phyloP scores from a whole-genome alignment of 2,329 filamentous ascomycete species.

The Sordariomycetes sp. region DNA sequence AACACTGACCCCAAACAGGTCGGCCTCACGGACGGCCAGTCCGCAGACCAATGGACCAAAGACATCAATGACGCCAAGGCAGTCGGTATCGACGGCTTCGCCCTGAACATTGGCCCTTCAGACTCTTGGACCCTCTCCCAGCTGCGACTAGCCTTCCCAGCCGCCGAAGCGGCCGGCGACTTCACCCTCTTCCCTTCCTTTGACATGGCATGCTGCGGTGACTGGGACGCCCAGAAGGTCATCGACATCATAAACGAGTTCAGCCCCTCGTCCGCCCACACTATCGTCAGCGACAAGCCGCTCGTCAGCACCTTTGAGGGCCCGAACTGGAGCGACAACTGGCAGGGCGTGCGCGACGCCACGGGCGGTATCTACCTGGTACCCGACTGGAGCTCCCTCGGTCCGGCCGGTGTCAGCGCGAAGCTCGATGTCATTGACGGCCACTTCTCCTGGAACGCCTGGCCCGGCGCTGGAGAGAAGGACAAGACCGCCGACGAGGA shows the following conservation, averaged over 20 bases:
- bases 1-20: slow-evolving; percentile 7
- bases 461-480: slow-evolving; percentile 21
- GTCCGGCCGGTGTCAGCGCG: slow-evolving; percentile 9
- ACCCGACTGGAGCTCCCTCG: slow-evolving; percentile 31
- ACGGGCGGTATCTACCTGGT: slow-evolving; percentile 28
- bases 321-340: slow-evolving; percentile 27
- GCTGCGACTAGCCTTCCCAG: slow-evolving; percentile 17
- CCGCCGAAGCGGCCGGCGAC: slow-evolving; percentile 9
- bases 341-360: slow-evolving; percentile 27
- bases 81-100: slow-evolving; percentile 30
- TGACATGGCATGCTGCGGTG: slow-evolving; percentile 21
- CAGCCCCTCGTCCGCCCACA: slow-evolving; percentile 15
- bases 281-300: slow-evolving; percentile 17
- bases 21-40: slow-evolving; percentile 20
- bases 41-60: slow-evolving; percentile 17
- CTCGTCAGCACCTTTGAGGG: slow-evolving; percentile 46
- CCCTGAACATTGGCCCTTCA: slow-evolving; percentile 26
- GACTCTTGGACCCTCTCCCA: slow-evolving; percentile 21
- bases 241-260: slow-evolving; percentile 15
- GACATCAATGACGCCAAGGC: slow-evolving; percentile 23
- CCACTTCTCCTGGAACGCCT: slow-evolving; percentile 27
- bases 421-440: slow-evolving; percentile 13
- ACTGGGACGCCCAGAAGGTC: slow-evolving; percentile 16
- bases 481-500: slow-evolving; percentile 24
- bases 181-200: slow-evolving; percentile 32